A percentile compares a stretch with the other conserved stretches of the same genome.
Conservation (phyloP, 306 rosid genomes). For the Castanea crenata region DNA sequence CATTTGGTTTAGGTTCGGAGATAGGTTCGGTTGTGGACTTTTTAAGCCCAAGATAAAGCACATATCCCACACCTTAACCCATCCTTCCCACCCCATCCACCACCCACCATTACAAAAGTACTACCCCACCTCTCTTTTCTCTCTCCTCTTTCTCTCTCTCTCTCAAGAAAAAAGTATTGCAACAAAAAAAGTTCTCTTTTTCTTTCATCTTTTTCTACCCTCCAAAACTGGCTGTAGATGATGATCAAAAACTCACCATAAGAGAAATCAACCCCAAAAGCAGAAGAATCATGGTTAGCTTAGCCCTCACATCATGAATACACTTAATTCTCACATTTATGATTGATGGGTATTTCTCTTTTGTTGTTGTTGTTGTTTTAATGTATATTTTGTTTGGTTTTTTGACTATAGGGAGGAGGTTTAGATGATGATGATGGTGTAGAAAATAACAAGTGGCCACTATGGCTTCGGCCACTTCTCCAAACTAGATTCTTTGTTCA, state of each 20-base stretch:
- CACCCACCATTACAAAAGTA: constrained; percentile 52
- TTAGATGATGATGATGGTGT: constrained; percentile 21
- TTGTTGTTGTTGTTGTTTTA: background rate
- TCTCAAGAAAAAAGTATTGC: constrained; percentile 3
- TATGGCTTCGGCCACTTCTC: constrained; percentile 58
- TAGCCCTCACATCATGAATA: background rate
- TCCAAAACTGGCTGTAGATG: constrained; percentile 21
- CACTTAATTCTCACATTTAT: constrained; percentile 5
- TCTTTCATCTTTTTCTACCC: constrained; percentile 1
- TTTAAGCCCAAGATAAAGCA: constrained; percentile 37
- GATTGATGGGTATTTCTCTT: background rate
- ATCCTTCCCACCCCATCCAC: constrained; percentile 16
- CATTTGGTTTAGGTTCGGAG: constrained; percentile 39
- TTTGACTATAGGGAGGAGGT: constrained; percentile 28
- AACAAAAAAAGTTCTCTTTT: constrained; percentile 24
- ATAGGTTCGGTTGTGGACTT: constrained; percentile 47
- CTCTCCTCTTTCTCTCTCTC: constrained; percentile 13
- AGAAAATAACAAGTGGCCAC: constrained; percentile 53
- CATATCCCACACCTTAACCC: constrained; percentile 17
- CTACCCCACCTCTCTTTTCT: constrained; percentile 17
- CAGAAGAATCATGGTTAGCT: constrained; percentile 47
- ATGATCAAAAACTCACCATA: constrained; percentile 23
- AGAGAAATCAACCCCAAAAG: constrained; percentile 28
- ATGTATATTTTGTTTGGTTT: constrained; percentile 1
- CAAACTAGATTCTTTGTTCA: constrained; percentile 61